Evolutionary conservation across 768 basidiomycete genomes (phyloP).

Genomic region (Obba rivulosa): DNA sequence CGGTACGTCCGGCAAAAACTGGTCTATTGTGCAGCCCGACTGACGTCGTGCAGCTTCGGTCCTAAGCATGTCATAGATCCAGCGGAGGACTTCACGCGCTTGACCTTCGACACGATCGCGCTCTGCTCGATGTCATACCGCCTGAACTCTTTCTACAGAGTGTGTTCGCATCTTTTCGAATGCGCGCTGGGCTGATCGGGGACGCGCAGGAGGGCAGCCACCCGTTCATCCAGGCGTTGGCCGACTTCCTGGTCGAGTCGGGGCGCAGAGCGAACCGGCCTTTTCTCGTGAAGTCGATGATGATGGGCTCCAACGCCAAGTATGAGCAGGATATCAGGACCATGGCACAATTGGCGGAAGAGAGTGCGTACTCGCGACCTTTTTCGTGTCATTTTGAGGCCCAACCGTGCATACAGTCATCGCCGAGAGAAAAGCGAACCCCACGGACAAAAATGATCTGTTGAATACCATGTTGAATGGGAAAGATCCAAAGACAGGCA

Average conservation of each 20-base stretch:
- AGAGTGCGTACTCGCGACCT: slow-evolving; percentile 24
- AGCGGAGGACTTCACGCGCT: slow-evolving; percentile 41
- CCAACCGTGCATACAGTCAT: slow-evolving; percentile 33
- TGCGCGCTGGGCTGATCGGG: not conserved
- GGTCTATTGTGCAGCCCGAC: not conserved
- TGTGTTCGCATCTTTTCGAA: slow-evolving; percentile 6
- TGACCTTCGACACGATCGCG: slow-evolving; percentile 43
- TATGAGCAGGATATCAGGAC: slow-evolving; percentile 36
- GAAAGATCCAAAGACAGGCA: slow-evolving; percentile 40
- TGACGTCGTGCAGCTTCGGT: slow-evolving; percentile 32
- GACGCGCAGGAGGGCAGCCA: slow-evolving; percentile 26
- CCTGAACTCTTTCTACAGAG: slow-evolving; percentile 42
- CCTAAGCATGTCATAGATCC: slow-evolving; percentile 36
- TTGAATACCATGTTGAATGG: slow-evolving; percentile 41
- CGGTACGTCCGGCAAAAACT: slow-evolving; percentile 23
- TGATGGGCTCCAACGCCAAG: slow-evolving; percentile 30
- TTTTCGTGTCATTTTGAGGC: not conserved
- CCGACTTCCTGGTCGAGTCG: slow-evolving; percentile 35
- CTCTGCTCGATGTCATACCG: slow-evolving; percentile 39
- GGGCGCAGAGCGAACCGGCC: slow-evolving; percentile 32
- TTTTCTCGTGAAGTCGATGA: slow-evolving; percentile 29
- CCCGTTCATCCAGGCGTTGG: slow-evolving; percentile 37
- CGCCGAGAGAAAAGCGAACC: slow-evolving; percentile 31
- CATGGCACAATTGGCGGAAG: slow-evolving; percentile 36
- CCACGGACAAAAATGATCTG: slow-evolving; percentile 37